Evolutionary conservation across 2,329 filamentous ascomycete genomes (phyloP).

Genomic region (Fusarium nurragi): DNA sequence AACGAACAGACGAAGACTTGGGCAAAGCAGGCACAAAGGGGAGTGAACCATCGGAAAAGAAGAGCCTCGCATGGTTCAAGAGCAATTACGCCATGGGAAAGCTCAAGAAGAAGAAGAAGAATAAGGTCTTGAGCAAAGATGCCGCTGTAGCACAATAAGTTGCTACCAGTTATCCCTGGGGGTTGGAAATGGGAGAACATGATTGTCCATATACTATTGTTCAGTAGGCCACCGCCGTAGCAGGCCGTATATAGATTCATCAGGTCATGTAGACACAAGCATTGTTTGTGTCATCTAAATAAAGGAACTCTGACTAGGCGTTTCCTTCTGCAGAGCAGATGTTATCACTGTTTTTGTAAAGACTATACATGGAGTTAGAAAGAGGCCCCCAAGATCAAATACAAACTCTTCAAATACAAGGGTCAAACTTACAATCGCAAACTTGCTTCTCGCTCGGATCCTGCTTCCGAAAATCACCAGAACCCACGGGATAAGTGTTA

Average conservation of each 20-base stretch:
- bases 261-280: background rate
- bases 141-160: slow-evolving; percentile 14
- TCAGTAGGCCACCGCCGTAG: background rate
- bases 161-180: background rate
- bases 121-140: slow-evolving; percentile 18
- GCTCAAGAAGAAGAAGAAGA: slow-evolving; percentile 32
- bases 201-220: background rate
- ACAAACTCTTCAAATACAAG: background rate
- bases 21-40: background rate
- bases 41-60: slow-evolving; percentile 17
- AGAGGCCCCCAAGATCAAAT: background rate
- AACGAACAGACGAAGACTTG: slow-evolving; percentile 21
- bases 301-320: background rate
- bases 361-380: slow-evolving; percentile 29
- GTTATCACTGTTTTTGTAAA: slow-evolving; percentile 28
- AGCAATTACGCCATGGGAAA: slow-evolving; percentile 19
- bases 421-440: slow-evolving; percentile 68
- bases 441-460: slow-evolving; percentile 79
- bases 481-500: slow-evolving; percentile 89
- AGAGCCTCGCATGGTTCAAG: slow-evolving; percentile 20
- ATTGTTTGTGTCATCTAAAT: background rate
- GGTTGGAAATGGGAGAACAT: background rate
- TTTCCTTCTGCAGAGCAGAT: background rate
- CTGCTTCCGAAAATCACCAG: slow-evolving; percentile 79
- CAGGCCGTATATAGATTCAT: slow-evolving; percentile 2